phyloP scores from a whole-genome alignment of 2,329 filamentous ascomycete species.

The Plenodomus lindquistii region DNA sequence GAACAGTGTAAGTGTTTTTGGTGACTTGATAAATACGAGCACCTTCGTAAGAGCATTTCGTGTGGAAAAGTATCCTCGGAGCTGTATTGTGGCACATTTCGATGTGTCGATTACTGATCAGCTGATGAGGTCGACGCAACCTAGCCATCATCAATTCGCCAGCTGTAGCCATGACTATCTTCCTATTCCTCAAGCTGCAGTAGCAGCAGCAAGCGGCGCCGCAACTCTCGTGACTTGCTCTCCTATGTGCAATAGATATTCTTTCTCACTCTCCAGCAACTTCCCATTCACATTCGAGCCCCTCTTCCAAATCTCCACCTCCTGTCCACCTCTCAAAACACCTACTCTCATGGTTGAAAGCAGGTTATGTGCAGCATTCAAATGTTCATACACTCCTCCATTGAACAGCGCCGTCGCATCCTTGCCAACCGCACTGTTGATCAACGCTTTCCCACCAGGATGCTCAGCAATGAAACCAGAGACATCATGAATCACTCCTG shows the following conservation, averaged over 20 bases:
- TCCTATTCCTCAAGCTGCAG: conserved; percentile 64
- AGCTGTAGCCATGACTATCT: background rate
- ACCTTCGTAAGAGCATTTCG: too few species aligned
- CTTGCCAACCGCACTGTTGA: conserved; percentile 42
- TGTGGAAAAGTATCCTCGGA: too few species aligned
- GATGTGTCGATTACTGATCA: too few species aligned
- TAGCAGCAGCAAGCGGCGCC: conserved; percentile 75
- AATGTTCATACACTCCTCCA: conserved; percentile 46
- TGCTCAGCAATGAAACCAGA: conserved; percentile 43
- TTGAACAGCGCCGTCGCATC: conserved; percentile 48
- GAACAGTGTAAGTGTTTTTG: too few species aligned
- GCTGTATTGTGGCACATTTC: too few species aligned
- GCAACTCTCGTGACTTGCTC: conserved; percentile 78
- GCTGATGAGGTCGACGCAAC: too few species aligned
- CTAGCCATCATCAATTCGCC: too few species aligned
- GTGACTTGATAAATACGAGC: too few species aligned
- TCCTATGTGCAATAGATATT: conserved; percentile 66
- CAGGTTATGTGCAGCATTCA: conserved; percentile 47
- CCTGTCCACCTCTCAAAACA: conserved; percentile 43
- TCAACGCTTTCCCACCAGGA: conserved; percentile 45
- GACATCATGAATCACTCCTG: conserved; percentile 46
- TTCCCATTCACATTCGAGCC: conserved; percentile 51
- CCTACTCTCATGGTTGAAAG: conserved; percentile 46
- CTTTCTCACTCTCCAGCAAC: conserved; percentile 72
- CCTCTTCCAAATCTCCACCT: conserved; percentile 48